These are phyloP conservation scores for Tuber aestivum DNA, from an alignment of 495 filamentous ascomycete species.

Conservation along the genomic window DNA sequence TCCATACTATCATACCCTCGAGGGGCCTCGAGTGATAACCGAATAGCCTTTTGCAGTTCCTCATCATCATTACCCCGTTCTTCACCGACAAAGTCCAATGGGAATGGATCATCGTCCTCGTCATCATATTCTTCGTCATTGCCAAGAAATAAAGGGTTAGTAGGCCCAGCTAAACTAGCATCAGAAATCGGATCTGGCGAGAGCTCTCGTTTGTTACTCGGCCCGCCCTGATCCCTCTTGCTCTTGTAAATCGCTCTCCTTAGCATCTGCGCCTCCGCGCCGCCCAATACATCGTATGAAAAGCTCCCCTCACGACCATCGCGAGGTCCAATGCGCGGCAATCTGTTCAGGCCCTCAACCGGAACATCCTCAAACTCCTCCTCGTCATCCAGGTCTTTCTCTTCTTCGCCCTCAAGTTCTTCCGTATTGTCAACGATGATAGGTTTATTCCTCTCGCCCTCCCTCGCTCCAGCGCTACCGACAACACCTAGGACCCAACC, in stretches of 20 bases:
- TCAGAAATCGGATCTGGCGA: not conserved
- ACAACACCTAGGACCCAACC: conserved; percentile 97
- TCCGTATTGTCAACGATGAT: conserved; percentile 81
- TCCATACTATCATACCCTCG: conserved; percentile 37
- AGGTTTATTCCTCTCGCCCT: conserved; percentile 68
- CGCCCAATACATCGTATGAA: conserved; percentile 41
- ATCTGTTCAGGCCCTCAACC: conserved; percentile 82
- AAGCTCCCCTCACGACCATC: conserved; percentile 6
- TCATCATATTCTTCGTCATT: conserved; percentile 29
- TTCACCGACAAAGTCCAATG: conserved; percentile 15
- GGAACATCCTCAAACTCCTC: conserved; percentile 91
- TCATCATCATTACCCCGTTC: conserved; percentile 52
- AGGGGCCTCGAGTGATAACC: conserved; percentile 58
- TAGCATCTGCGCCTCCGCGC: conserved; percentile 44
- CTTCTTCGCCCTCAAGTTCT: conserved; percentile 55
- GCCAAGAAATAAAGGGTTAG: conserved; percentile 33
- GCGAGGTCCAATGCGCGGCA: conserved; percentile 57
- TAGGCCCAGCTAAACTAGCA: conserved; percentile 8
- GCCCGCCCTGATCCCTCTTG: conserved; percentile 34
- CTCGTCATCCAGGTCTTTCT: conserved; percentile 57
- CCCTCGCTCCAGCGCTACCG: conserved; percentile 62
- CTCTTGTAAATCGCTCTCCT: conserved; percentile 48
- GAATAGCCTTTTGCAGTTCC: conserved; percentile 74
- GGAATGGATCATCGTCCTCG: conserved; percentile 12
- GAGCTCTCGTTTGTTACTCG: not conserved